Conservation (phyloP, 108 stramenopile species). For the Cyclotella kingstonii region DNA sequence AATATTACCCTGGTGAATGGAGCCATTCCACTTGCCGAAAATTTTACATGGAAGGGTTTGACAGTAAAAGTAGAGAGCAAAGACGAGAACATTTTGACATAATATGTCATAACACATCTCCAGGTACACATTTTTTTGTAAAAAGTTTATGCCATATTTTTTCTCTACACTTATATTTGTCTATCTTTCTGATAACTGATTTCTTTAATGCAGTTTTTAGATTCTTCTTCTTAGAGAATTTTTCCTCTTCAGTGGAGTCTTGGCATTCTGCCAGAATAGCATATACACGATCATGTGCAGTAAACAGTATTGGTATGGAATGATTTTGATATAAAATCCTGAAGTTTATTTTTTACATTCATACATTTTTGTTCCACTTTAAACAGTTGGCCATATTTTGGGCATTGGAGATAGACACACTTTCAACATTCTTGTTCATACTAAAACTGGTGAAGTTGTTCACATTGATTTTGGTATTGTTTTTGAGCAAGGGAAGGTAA, state of each 20-base stretch:
- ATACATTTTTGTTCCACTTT: not conserved
- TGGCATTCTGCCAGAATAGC: constrained; percentile 86
- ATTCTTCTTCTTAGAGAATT: constrained; percentile 95
- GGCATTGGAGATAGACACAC: constrained; percentile 98
- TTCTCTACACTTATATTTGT: not conserved
- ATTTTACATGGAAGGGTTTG: not conserved
- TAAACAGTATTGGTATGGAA: constrained; percentile 67
- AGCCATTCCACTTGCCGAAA: not conserved
- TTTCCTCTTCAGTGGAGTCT: constrained; percentile 73
- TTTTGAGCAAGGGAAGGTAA: constrained; percentile 97
- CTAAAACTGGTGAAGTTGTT: constrained; percentile 89
- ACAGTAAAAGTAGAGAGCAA: constrained; percentile 3
- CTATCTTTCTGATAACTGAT: not conserved
- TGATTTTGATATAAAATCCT: not conserved
- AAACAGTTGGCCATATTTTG: constrained; percentile 92
- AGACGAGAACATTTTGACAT: constrained; percentile 3
- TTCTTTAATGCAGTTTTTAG: constrained; percentile 62
- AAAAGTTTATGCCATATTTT: not conserved
- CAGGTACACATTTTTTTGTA: not conserved
- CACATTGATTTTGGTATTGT: constrained; percentile 99
- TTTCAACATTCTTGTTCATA: constrained; percentile 93
- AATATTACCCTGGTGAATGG: constrained; percentile 70
- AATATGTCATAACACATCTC: constrained; percentile 4
- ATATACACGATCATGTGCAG: constrained; percentile 93
- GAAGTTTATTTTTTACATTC: not conserved